Base-by-base conservation (phyloP, 225 moss, liverwort and hornwort species). In the Sphagnum tenellum region DNA sequence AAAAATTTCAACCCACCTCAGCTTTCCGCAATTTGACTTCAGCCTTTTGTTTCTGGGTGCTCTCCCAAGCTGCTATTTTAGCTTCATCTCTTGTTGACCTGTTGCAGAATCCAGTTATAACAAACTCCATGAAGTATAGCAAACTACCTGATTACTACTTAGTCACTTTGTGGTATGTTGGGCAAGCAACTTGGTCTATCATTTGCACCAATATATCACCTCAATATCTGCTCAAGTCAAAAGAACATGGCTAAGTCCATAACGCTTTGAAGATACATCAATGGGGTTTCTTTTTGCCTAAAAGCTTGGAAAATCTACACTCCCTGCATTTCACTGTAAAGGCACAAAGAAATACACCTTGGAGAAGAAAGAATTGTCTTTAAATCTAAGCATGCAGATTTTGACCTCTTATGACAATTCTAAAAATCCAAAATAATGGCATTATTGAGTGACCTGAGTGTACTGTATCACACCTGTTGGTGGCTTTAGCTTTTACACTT, bases 31-130 rank as follows among this genome's bases (percentile, higher is more conserved):
- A 61, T 49, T 72, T 73, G 5, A 79, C 70, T 52, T 82, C 85
- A 0, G 85, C 85, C 50, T 81, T 81, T 62, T 50, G 71, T 70
- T 77, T 86, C 82, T 63, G 68, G 4, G 73, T 72, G 63, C 71
- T 7, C 76, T 86, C 85, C 58, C 76, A 78, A 7, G 72, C 72
- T 2, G 59, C 44, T 4, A 86, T 77, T 61, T 67, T 86, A 0
- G 76, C 68, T 49, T 79, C 76, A 13, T 72, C 68, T 47, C 81
- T 72, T 62, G 65, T 67, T 5, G 57, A 55, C 70, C 85, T 86
- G 68, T 52, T 3, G 47, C 8, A 59, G 52, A 14, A 49, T 52
- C 4, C 45, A 52, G 7, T 10, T 4, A 45, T 45, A 10, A 62
- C 62, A 13, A 9, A 4, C 8, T 47, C 62, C 13, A 47, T 62